Evolutionary conservation across 139 green algal species (phyloP).

Genomic region (Chara braunii): DNA sequence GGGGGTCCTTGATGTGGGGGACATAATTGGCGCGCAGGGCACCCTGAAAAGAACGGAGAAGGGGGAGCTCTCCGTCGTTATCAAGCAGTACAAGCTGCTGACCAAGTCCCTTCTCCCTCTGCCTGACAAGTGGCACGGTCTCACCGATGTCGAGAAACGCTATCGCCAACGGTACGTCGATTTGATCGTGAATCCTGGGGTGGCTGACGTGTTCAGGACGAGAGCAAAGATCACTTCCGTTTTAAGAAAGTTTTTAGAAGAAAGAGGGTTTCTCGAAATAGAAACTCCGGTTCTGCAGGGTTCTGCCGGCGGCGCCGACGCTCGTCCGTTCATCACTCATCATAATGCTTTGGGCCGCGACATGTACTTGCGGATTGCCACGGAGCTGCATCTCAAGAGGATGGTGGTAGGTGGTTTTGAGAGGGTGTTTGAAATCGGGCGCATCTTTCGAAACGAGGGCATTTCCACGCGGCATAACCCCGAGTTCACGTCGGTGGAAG

Average conservation of each 20-base stretch:
- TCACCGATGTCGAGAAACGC: slow-evolving; percentile 88
- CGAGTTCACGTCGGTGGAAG: slow-evolving; percentile 95
- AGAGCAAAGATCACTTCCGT: slow-evolving; percentile 65
- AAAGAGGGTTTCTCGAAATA: slow-evolving; percentile 63
- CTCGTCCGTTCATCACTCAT: slow-evolving; percentile 88
- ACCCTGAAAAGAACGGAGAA: slow-evolving; percentile 85
- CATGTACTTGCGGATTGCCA: slow-evolving; percentile 92
- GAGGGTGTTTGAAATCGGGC: slow-evolving; percentile 92
- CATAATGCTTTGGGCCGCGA: slow-evolving; percentile 80
- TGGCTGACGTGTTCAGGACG: slow-evolving; percentile 64
- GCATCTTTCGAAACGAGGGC: slow-evolving; percentile 96
- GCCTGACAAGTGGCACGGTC: slow-evolving; percentile 96
- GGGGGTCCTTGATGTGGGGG: slow-evolving; percentile 72
- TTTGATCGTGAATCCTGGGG: slow-evolving; percentile 84
- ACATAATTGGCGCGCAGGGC: slow-evolving; percentile 75
- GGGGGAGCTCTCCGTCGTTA: slow-evolving; percentile 51
- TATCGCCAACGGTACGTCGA: slow-evolving; percentile 91
- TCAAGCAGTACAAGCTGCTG: slow-evolving; percentile 56
- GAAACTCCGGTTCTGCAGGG: slow-evolving; percentile 53
- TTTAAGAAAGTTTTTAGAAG: slow-evolving; percentile 76
- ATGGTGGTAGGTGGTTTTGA: slow-evolving; percentile 81
- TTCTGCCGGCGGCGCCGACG: slow-evolving; percentile 84
- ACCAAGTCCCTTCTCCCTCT: slow-evolving; percentile 92
- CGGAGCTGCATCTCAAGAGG: slow-evolving; percentile 96
- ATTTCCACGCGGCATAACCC: slow-evolving; percentile 90